phyloP scores from a whole-genome alignment of 2,329 filamentous ascomycete species.

The Aspergillus glaucus region DNA sequence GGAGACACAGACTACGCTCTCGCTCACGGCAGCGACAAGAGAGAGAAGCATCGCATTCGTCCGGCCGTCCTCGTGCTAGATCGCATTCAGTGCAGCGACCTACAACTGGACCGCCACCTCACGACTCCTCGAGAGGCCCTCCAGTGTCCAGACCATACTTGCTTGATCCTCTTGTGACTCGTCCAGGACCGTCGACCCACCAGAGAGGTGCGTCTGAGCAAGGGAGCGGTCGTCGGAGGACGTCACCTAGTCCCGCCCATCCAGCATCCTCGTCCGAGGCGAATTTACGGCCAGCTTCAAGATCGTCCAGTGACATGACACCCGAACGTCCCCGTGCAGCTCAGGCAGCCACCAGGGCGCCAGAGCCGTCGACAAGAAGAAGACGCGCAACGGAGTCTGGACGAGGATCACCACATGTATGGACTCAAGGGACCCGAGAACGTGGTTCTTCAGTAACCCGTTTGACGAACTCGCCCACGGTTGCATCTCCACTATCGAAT shows the following conservation, averaged over 20 bases:
- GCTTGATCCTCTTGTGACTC: slow-evolving; percentile 23
- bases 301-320: slow-evolving; percentile 33
- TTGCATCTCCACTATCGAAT: slow-evolving; percentile 11
- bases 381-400: slow-evolving; percentile 31
- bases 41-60: slow-evolving; percentile 24
- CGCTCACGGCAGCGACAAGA: slow-evolving; percentile 29
- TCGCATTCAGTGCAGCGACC: slow-evolving; percentile 26
- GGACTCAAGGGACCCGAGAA: slow-evolving; percentile 17
- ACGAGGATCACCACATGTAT: slow-evolving; percentile 20
- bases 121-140: slow-evolving; percentile 17
- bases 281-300: slow-evolving; percentile 23
- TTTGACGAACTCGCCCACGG: slow-evolving; percentile 18
- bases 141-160: slow-evolving; percentile 29
- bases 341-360: slow-evolving; percentile 16
- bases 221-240: slow-evolving; percentile 22
- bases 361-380: slow-evolving; percentile 19
- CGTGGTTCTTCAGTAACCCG: slow-evolving; percentile 16
- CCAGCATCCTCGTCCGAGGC: slow-evolving; percentile 31
- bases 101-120: slow-evolving; percentile 10
- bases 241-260: slow-evolving; percentile 27
- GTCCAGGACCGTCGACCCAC: slow-evolving; percentile 18
- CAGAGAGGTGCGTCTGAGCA: slow-evolving; percentile 34
- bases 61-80: slow-evolving; percentile 21
- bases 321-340: slow-evolving; percentile 24
- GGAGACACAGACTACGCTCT: slow-evolving; percentile 55